Percentiles rank a stretch among this genome's conserved stretches.
These are phyloP conservation scores for Aspergillus sp. DNA, from an alignment of 2,329 filamentous ascomycete genomes.

Conservation along the genomic window DNA sequence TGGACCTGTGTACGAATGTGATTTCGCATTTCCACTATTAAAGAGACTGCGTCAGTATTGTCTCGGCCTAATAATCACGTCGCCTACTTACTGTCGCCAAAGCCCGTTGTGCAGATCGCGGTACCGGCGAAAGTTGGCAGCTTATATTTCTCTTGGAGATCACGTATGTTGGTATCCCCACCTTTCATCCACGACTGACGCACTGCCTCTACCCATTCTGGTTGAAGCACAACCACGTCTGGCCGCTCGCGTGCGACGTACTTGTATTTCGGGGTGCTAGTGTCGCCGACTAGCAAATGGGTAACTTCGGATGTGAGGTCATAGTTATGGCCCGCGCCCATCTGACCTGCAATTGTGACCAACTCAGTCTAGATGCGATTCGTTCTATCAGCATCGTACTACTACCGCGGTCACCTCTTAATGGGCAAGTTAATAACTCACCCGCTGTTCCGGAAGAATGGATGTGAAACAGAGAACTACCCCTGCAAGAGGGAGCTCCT, in stretches of 20 bases:
- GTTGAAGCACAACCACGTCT: slow-evolving; percentile 79
- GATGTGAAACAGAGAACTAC: slow-evolving; percentile 86
- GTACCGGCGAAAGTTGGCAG: slow-evolving; percentile 51
- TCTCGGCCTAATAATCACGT: background rate
- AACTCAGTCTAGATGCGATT: slow-evolving; percentile 37
- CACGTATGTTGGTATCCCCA: slow-evolving; percentile 68
- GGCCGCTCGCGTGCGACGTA: slow-evolving; percentile 88
- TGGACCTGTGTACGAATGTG: slow-evolving; percentile 67
- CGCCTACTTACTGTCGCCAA: slow-evolving; percentile 58
- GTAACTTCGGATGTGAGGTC: slow-evolving; percentile 96
- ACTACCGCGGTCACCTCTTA: background rate
- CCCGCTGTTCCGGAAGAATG: slow-evolving; percentile 74
- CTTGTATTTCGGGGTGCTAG: slow-evolving; percentile 89
- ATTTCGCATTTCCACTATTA: slow-evolving; percentile 62
- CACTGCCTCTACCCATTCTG: slow-evolving; percentile 82
- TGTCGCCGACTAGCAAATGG: slow-evolving; percentile 86
- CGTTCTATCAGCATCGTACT: background rate
- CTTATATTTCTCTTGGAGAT: slow-evolving; percentile 62
- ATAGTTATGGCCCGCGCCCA: slow-evolving; percentile 84
- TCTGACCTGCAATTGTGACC: slow-evolving; percentile 61
- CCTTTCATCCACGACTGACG: slow-evolving; percentile 78
- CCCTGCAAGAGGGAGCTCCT: slow-evolving; percentile 65
- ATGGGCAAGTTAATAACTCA: slow-evolving; percentile 37
- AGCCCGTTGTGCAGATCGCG: slow-evolving; percentile 68
- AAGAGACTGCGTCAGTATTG: background rate